Evolutionary conservation across 169 alveolate genomes (phyloP).

Genomic region (Cryptosporidium bovis): DNA sequence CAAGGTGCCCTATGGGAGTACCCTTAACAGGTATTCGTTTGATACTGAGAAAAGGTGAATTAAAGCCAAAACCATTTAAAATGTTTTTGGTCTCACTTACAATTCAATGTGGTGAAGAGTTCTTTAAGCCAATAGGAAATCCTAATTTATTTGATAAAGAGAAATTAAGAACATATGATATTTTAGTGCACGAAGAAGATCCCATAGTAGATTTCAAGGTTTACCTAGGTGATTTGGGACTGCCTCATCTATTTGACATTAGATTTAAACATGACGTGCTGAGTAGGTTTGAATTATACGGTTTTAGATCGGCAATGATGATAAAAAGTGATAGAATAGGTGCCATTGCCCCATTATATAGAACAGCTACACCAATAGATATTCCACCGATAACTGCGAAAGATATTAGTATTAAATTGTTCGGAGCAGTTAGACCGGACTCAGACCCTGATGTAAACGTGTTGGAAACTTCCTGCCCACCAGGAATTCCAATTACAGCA

Average conservation of each 20-base stretch:
- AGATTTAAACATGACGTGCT: constrained; percentile 30
- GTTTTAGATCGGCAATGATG: constrained; percentile 74
- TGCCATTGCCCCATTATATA: constrained; percentile 58
- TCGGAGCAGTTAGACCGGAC: constrained; percentile 72
- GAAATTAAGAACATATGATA: constrained; percentile 46
- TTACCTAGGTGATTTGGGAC: constrained; percentile 60
- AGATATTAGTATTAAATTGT: constrained; percentile 48
- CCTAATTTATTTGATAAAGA: constrained; percentile 45
- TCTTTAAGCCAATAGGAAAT: constrained; percentile 50
- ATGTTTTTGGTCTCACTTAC: constrained; percentile 31
- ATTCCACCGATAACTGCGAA: constrained; percentile 64
- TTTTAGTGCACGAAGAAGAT: constrained; percentile 66
- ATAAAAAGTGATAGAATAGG: constrained; percentile 56
- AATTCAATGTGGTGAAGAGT: constrained; percentile 71
- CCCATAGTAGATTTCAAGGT: constrained; percentile 58
- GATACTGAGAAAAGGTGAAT: constrained; percentile 56
- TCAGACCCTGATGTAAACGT: constrained; percentile 54
- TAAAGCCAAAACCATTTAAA: constrained; percentile 52
- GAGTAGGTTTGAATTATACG: constrained; percentile 64
- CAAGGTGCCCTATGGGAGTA: constrained; percentile 67
- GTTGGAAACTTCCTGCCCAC: constrained; percentile 63
- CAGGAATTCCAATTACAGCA: constrained; percentile 51
- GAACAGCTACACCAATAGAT: constrained; percentile 50
- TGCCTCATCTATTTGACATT: constrained; percentile 64
- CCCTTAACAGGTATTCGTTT: constrained; percentile 65